These are phyloP conservation scores for Effrenium voratum DNA, from an alignment of 73 alveolate genomes.

Conservation along the genomic window DNA sequence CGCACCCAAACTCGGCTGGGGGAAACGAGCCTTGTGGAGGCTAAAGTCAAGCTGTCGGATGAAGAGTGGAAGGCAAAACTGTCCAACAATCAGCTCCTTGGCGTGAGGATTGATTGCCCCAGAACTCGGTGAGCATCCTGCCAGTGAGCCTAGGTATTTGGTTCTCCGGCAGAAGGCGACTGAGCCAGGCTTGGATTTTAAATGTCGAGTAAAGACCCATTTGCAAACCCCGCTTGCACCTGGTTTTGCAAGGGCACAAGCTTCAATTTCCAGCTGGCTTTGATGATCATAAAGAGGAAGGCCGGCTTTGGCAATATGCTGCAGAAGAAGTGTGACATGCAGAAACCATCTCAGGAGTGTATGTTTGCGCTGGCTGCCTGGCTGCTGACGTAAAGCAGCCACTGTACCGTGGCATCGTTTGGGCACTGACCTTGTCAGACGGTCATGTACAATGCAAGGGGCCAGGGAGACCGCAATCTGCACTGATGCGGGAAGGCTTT, in stretches of 20 bases:
- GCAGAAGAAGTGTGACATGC: background rate
- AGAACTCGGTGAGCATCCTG: no score
- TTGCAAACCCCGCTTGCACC: background rate
- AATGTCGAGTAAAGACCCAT: background rate
- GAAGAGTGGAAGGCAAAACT: slow-evolving; percentile 22
- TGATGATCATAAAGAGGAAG: slow-evolving; percentile 50
- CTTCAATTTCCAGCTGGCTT: slow-evolving; percentile 33
- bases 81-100: slow-evolving; percentile 3
- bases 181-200: slow-evolving; percentile 5
- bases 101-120: no score
- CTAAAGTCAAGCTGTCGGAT: slow-evolving; percentile 50
- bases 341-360: background rate
- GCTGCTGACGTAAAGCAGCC: slow-evolving; percentile 49
- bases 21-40: no score
- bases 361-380: slow-evolving; percentile 59
- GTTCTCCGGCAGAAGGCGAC: slow-evolving; percentile 72
- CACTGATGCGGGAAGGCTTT: no score
- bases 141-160: slow-evolving; percentile 10
- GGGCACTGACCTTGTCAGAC: no score
- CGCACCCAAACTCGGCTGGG: no score
- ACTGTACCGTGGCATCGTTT: slow-evolving; percentile 20
- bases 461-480: no score
- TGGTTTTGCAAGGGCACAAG: slow-evolving; percentile 36
- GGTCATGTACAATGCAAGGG: no score
- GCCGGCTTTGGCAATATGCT: background rate